Conservation (phyloP, 306 rosid species). For the Delonix regia region DNA sequence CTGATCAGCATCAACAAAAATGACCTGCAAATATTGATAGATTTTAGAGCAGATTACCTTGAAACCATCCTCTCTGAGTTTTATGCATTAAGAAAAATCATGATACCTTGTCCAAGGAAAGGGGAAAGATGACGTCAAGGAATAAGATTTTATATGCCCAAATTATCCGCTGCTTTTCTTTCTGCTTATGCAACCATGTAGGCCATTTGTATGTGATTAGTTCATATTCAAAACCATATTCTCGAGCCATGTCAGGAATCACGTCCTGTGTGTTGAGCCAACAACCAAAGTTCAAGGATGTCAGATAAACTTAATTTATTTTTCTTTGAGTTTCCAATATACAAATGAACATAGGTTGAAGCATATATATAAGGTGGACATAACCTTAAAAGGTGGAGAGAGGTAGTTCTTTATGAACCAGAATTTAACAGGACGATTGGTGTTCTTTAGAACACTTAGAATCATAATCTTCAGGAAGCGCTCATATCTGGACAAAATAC, state of each 20-base stretch:
- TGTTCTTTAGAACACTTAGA: constrained; percentile 90
- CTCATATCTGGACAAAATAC: constrained; percentile 73
- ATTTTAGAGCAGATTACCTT: constrained; percentile 38
- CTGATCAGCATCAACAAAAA: constrained; percentile 98
- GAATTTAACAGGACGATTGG: constrained; percentile 92
- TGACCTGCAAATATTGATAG: constrained; percentile 70
- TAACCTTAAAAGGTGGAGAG: constrained; percentile 97
- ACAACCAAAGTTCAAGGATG: constrained; percentile 31
- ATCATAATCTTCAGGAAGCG: constrained; percentile 98
- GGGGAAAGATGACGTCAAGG: constrained; percentile 97
- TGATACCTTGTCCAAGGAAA: constrained; percentile 94
- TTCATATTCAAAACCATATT: constrained; percentile 89
- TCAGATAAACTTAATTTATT: constrained; percentile 23
- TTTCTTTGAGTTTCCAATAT: constrained; percentile 16
- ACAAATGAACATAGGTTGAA: constrained; percentile 21
- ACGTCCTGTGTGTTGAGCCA: constrained; percentile 58
- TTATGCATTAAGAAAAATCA: constrained; percentile 1
- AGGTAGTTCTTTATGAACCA: constrained; percentile 99
- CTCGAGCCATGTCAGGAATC: constrained; percentile 93
- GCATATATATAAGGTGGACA: neutral
- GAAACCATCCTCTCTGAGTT: constrained; percentile 1
- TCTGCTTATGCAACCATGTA: constrained; percentile 99
- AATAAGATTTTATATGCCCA: constrained; percentile 99
- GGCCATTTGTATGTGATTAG: constrained; percentile 98
- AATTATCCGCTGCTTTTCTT: constrained; percentile 94